Conservation (phyloP, 2,329 filamentous ascomycete species). For the Zopfia rhizophila region DNA sequence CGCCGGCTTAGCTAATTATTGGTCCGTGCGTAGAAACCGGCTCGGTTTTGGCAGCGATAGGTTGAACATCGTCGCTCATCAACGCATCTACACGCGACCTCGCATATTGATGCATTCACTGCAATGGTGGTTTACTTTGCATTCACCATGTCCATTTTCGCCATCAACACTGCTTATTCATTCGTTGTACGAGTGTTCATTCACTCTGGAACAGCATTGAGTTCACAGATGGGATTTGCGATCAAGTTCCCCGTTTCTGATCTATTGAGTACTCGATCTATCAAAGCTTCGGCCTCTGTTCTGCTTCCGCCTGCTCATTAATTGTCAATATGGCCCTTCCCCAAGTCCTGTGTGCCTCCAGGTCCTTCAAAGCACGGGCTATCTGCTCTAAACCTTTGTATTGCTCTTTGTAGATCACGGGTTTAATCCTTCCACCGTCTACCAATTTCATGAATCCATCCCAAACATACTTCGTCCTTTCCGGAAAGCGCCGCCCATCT, state of each 20-base stretch:
- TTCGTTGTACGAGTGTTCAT: too few species aligned
- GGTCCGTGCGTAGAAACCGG: too few species aligned
- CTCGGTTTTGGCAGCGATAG: neutral
- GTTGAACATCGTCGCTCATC: neutral
- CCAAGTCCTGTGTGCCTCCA: conserved; percentile 62
- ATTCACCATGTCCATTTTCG: too few species aligned
- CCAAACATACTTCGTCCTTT: conserved; percentile 62
- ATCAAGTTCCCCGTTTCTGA: neutral
- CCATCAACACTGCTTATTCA: too few species aligned
- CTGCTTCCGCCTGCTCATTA: conserved; percentile 33
- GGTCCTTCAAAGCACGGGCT: conserved; percentile 61
- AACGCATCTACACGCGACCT: neutral
- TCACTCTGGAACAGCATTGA: too few species aligned
- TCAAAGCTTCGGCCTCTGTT: conserved; percentile 7
- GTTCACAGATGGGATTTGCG: neutral
- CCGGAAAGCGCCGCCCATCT: conserved; percentile 61
- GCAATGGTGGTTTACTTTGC: too few species aligned
- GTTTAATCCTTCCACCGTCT: conserved; percentile 59
- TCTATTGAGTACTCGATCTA: neutral
- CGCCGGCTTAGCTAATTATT: too few species aligned
- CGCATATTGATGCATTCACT: neutral
- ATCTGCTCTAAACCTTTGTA: conserved; percentile 64
- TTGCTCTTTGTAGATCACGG: conserved; percentile 60
- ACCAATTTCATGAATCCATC: conserved; percentile 61
- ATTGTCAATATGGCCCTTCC: conserved; percentile 67